Conservation (phyloP, 371 early-diverging fungal genomes). For the Lichtheimia hyalospora region DNA sequence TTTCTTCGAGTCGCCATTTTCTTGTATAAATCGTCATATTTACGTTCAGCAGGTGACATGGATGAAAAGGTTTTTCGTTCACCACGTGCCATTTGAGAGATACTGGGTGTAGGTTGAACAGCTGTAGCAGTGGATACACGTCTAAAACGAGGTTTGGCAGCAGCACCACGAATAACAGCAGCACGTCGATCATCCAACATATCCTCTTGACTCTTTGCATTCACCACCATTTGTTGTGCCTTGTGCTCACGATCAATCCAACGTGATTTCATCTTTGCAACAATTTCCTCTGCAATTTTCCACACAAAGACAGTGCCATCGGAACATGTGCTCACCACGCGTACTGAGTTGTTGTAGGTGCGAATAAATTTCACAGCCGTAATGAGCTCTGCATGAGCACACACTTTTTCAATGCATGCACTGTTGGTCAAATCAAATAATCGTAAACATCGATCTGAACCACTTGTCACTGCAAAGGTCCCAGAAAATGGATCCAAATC, state of each 20-base stretch:
- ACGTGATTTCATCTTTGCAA: slow-evolving; percentile 51
- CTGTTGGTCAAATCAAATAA: slow-evolving; percentile 74
- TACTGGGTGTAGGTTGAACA: slow-evolving; percentile 33
- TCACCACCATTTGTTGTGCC: slow-evolving; percentile 12
- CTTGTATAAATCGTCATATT: slow-evolving; percentile 50
- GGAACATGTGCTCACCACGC: slow-evolving; percentile 72
- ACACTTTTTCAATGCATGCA: slow-evolving; percentile 59
- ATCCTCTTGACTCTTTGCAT: slow-evolving; percentile 6
- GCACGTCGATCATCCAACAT: slow-evolving; percentile 4
- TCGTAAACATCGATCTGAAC: slow-evolving; percentile 75
- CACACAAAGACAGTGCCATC: slow-evolving; percentile 84
- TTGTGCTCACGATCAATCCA: slow-evolving; percentile 21
- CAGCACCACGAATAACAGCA: slow-evolving; percentile 4
- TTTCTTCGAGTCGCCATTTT: slow-evolving; percentile 18
- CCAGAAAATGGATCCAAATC: slow-evolving; percentile 74
- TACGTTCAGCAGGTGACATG: slow-evolving; percentile 45
- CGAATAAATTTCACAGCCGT: slow-evolving; percentile 69
- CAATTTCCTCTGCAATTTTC: slow-evolving; percentile 57
- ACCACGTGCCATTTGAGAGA: slow-evolving; percentile 48
- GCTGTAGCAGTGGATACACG: slow-evolving; percentile 29
- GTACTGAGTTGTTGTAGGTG: slow-evolving; percentile 43
- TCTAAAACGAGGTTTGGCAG: slow-evolving; percentile 18
- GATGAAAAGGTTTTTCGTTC: slow-evolving; percentile 46
- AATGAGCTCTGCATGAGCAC: slow-evolving; percentile 79
- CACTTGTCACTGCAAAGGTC: slow-evolving; percentile 68